phyloP scores from a whole-genome alignment of 345 rosid genomes.

The Citropsis articulata region DNA sequence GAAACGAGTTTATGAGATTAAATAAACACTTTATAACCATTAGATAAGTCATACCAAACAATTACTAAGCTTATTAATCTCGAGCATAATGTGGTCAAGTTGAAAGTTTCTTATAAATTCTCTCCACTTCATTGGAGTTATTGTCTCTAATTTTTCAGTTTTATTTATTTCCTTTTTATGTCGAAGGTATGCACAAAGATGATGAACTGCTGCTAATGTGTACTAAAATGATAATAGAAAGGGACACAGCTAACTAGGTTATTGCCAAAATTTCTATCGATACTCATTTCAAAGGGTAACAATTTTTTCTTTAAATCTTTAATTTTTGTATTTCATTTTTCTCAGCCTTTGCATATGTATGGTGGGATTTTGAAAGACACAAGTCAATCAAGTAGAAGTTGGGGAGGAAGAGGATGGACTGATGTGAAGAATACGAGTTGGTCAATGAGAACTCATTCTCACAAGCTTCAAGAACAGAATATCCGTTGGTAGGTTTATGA shows the following conservation, averaged over 20 bases:
- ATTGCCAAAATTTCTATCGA: neutral
- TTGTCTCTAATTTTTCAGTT: neutral
- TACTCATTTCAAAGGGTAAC: neutral
- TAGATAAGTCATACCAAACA: too few species aligned
- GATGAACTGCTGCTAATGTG: neutral
- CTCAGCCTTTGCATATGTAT: neutral
- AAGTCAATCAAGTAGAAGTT: neutral
- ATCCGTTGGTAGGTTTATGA: neutral
- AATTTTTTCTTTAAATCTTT: neutral
- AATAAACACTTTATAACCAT: too few species aligned
- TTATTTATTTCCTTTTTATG: neutral
- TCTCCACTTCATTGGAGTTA: neutral
- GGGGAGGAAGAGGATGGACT: neutral
- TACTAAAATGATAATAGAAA: neutral
- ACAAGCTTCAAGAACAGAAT: neutral
- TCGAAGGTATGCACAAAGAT: neutral
- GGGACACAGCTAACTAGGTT: neutral
- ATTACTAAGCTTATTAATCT: neutral
- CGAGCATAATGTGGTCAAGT: neutral
- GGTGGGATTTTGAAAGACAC: neutral
- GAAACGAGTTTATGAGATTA: too few species aligned
- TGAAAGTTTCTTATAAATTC: neutral
- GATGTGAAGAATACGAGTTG: neutral
- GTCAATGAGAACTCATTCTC: neutral
- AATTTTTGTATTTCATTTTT: neutral